A percentile compares a stretch with the other conserved stretches of the same genome.
Evolutionary conservation across 192 early-diverging fungal species (phyloP).

Genomic region (Coemansia sp.): DNA sequence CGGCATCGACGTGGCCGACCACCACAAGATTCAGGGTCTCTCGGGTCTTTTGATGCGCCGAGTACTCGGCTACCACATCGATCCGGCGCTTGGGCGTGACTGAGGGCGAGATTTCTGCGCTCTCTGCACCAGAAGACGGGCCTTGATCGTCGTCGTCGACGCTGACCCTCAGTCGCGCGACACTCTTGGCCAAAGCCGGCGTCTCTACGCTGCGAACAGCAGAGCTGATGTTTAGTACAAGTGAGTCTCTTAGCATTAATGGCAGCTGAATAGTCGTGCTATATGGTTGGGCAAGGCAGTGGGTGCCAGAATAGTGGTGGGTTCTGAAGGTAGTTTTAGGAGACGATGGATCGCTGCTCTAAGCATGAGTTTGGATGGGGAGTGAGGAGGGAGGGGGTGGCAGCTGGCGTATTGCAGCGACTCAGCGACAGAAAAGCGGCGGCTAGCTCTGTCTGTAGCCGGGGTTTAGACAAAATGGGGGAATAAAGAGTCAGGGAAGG

Average conservation of each 20-base stretch:
- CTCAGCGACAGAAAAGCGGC: background rate
- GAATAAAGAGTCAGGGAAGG: background rate
- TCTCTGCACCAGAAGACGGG: slow-evolving; percentile 9
- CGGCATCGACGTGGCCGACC: slow-evolving; percentile 96
- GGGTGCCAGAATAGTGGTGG: background rate
- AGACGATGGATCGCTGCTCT: background rate
- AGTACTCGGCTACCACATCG: slow-evolving; percentile 45
- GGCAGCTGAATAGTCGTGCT: background rate
- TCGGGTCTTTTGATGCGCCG: slow-evolving; percentile 56
- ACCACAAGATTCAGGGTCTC: slow-evolving; percentile 84
- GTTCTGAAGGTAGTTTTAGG: background rate
- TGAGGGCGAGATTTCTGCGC: slow-evolving; percentile 9
- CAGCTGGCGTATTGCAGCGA: background rate
- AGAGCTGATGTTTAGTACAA: slow-evolving; percentile 1
- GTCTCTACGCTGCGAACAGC: slow-evolving; percentile 7
- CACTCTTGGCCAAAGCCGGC: slow-evolving; percentile 12
- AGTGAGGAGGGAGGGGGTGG: background rate
- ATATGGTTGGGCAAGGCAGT: slow-evolving; percentile 12
- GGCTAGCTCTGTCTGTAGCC: background rate
- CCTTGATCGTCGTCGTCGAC: slow-evolving; percentile 28
- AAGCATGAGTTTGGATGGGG: background rate
- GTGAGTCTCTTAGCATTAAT: slow-evolving; percentile 21
- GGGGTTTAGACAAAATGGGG: background rate
- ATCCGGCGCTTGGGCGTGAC: slow-evolving; percentile 28
- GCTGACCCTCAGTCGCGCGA: slow-evolving; percentile 32